A percentile compares a stretch with the other conserved stretches of the same genome.
These are phyloP conservation scores for Cercospora zeae-maydis DNA, from an alignment of 2,329 filamentous ascomycete species.

Conservation along the genomic window DNA sequence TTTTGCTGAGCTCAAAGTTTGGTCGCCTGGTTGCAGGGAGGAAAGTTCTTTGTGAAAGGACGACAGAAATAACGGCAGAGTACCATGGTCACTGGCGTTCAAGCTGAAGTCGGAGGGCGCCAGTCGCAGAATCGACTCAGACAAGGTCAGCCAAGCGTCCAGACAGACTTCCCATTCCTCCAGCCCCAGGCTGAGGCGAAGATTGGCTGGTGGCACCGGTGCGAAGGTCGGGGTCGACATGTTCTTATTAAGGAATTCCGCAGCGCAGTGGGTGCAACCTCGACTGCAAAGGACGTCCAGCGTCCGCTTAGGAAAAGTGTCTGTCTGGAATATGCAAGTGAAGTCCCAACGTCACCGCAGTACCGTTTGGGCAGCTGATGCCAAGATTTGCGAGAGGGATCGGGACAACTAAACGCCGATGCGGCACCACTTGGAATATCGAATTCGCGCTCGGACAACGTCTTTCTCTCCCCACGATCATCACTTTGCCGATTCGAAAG, in stretches of 20 bases:
- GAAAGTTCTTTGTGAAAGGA: slow-evolving; percentile 61
- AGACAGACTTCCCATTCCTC: slow-evolving; percentile 75
- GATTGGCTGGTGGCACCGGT: slow-evolving; percentile 66
- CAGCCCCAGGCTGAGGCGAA: slow-evolving; percentile 63
- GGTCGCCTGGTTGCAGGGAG: slow-evolving; percentile 20
- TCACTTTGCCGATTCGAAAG: slow-evolving; percentile 52
- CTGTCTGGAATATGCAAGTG: neutral
- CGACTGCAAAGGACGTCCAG: slow-evolving; percentile 5
- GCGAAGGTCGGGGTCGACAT: slow-evolving; percentile 67
- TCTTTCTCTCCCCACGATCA: slow-evolving; percentile 41
- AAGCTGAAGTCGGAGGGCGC: slow-evolving; percentile 54
- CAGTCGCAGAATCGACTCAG: slow-evolving; percentile 61
- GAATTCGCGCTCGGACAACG: slow-evolving; percentile 17
- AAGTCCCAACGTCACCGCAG: slow-evolving; percentile 3
- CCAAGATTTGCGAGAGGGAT: neutral
- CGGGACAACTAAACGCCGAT: neutral
- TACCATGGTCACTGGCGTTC: slow-evolving; percentile 53
- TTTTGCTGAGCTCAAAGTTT: slow-evolving; percentile 35
- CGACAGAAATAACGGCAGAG: slow-evolving; percentile 60
- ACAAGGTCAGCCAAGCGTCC: slow-evolving; percentile 69
- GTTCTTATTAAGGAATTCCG: neutral
- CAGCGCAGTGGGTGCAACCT: neutral
- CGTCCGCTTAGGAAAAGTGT: neutral
- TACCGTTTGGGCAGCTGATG: slow-evolving; percentile 6
- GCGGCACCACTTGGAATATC: slow-evolving; percentile 3